A percentile compares a stretch with the other conserved stretches of the same genome.
phyloP scores from a whole-genome alignment of 139 green algal species.

The Helicosporidium sp. region DNA sequence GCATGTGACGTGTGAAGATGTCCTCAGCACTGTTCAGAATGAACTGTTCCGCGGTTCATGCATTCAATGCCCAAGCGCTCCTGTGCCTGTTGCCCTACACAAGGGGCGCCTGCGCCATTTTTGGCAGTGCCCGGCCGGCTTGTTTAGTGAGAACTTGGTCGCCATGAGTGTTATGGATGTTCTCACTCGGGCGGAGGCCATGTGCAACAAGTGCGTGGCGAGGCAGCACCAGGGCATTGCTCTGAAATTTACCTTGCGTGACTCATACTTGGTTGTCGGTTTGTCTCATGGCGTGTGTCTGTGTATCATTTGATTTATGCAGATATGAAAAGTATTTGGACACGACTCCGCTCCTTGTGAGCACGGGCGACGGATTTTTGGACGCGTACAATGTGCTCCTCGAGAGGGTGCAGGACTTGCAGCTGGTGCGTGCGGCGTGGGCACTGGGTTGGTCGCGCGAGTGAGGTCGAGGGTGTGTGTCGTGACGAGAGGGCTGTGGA shows the following conservation, averaged over 20 bases:
- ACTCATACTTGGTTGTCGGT: conserved; percentile 1
- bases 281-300: neutral
- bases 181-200: conserved; percentile 4
- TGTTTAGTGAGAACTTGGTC: too few species aligned
- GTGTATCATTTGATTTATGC: neutral
- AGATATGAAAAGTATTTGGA: conserved; percentile 62
- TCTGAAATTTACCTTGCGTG: neutral
- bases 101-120: too few species aligned
- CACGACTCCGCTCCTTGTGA: conserved; percentile 16
- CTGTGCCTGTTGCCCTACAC: too few species aligned
- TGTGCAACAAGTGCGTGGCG: conserved; percentile 6
- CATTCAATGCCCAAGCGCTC: too few species aligned
- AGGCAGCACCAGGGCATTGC: neutral
- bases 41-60: too few species aligned
- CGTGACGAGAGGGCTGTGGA: too few species aligned
- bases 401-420: conserved; percentile 36
- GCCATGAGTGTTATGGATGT: conserved; percentile 6
- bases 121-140: too few species aligned
- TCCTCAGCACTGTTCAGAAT: too few species aligned
- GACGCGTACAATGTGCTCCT: conserved; percentile 40
- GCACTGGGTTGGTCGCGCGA: too few species aligned
- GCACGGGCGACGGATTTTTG: conserved; percentile 40
- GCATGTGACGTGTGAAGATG: too few species aligned
- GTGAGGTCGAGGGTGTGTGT: too few species aligned
- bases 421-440: conserved; percentile 24